Conservation (phyloP, 2,329 filamentous ascomycete species). For the Aspergillus sp. region DNA sequence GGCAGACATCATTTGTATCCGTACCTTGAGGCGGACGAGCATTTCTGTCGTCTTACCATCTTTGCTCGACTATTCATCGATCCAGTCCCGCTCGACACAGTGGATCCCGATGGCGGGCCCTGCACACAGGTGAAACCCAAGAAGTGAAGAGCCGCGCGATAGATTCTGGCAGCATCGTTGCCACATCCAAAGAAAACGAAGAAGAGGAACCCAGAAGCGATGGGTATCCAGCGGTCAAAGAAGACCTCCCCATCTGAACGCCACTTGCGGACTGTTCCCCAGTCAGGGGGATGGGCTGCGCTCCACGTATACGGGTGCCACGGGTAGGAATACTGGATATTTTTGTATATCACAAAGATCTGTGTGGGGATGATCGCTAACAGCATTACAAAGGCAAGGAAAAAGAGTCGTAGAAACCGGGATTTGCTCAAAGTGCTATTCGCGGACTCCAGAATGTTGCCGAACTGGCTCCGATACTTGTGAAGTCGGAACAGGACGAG, state of each 20-base stretch:
- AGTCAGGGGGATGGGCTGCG: conserved; percentile 50
- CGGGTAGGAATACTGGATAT: conserved; percentile 35
- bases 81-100: conserved; percentile 15
- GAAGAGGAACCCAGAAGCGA: conserved; percentile 53
- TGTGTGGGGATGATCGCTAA: conserved; percentile 55
- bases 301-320: conserved; percentile 54
- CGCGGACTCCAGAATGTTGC: conserved; percentile 52
- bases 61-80: conserved; percentile 28
- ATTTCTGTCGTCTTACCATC: conserved; percentile 23
- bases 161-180: conserved; percentile 58
- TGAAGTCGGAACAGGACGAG: conserved; percentile 61
- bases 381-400: conserved; percentile 54
- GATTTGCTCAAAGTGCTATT: conserved; percentile 55
- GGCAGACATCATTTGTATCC: background rate
- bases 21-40: conserved; percentile 18
- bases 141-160: conserved; percentile 45
- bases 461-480: conserved; percentile 60
- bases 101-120: conserved; percentile 14
- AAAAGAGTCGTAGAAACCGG: conserved; percentile 58
- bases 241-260: conserved; percentile 45
- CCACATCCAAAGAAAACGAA: conserved; percentile 68
- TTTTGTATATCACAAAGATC: conserved; percentile 50
- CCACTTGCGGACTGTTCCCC: conserved; percentile 50
- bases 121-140: conserved; percentile 35
- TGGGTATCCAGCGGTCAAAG: conserved; percentile 59